Base-by-base conservation (phyloP, 805 yeast species). In the Candida rishiriensis region DNA sequence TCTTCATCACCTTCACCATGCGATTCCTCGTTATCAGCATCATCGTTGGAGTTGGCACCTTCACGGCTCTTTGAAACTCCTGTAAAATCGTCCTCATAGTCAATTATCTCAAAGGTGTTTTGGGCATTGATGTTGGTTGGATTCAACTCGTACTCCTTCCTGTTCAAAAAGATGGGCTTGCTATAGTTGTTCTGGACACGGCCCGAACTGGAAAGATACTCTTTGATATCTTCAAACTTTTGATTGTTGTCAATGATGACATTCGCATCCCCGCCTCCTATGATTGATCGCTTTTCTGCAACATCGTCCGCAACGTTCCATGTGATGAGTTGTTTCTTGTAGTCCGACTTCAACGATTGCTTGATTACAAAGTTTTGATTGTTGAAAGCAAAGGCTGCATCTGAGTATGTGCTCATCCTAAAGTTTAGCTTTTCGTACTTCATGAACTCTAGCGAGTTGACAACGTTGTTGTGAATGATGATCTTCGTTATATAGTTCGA, bases 361-460 rank as follows among this genome's bases (percentile, higher is more conserved):
- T 21, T 21, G 7, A 21, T 21, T 21, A 7, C 26, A 21, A 21
- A 21, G 11, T 10, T 10, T 26, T 26, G 8, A 16, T 15, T 11
- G 12, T 18, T 30, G 34, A n/a, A 38, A 9, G 10, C 34, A 14
- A 14, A 12, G 17, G 14, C 16, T n/a, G 38, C 21, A 7, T 29
- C 21, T 3, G 28, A 3, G 21, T 38, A 40, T 26, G 36, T 38
- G 14, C 26, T 34, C 36, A 51, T 36, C 3, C n/a, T 21, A 31
- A 56, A 74, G 41, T 69, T 66, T 47, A 81, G 70, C 46, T 68
- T 67, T 50, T 73, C 73, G 70, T 82, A 80, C 41, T 68, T 75
- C 63, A 76, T 69, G 54, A 80, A 80, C 39, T 73, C 75, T 26
- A 74, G 60, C 3, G 77, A 69, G 50, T 75, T 76, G n/a, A 75